A percentile compares a stretch with the other conserved stretches of the same genome.
These are phyloP conservation scores for Sphagnum contortum DNA, from an alignment of 225 moss, liverwort and hornwort genomes.

Conservation along the genomic window DNA sequence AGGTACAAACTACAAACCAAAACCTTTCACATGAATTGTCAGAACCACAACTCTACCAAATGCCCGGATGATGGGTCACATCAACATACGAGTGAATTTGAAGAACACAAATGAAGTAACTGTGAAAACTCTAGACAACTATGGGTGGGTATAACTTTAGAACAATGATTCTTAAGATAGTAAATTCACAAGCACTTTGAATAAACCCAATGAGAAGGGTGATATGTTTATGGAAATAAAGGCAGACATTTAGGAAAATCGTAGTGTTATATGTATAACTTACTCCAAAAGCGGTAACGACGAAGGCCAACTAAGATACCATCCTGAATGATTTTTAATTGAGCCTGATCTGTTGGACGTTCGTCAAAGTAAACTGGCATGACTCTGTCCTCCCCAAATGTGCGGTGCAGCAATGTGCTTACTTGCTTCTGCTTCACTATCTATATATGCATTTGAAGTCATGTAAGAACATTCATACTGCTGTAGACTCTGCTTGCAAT, in stretches of 20 bases:
- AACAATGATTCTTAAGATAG: not conserved
- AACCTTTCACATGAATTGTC: not conserved
- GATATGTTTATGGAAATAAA: not conserved
- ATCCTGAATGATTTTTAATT: conserved; percentile 28
- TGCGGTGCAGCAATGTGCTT: conserved; percentile 42
- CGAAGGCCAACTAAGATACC: conserved; percentile 49
- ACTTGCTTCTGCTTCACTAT: conserved; percentile 34
- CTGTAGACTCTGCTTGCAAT: no score
- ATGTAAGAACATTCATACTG: not conserved
- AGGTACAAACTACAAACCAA: conserved; percentile 4
- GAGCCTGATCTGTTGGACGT: conserved; percentile 35
- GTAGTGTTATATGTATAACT: conserved; percentile 5
- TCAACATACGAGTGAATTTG: not conserved
- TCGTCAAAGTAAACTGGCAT: conserved; percentile 45
- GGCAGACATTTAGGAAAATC: not conserved
- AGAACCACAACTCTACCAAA: no score
- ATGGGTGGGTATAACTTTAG: not conserved
- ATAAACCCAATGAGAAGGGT: not conserved
- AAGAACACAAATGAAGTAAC: no score
- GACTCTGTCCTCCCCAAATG: conserved; percentile 50
- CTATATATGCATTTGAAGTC: conserved; percentile 6
- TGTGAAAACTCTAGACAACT: no score
- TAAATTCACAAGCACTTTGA: no score
- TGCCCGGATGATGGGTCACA: no score
- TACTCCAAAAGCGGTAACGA: conserved; percentile 53